Base-by-base conservation (phyloP, 176 grass and related monocot species). In the Puccinellia tenuiflora region DNA sequence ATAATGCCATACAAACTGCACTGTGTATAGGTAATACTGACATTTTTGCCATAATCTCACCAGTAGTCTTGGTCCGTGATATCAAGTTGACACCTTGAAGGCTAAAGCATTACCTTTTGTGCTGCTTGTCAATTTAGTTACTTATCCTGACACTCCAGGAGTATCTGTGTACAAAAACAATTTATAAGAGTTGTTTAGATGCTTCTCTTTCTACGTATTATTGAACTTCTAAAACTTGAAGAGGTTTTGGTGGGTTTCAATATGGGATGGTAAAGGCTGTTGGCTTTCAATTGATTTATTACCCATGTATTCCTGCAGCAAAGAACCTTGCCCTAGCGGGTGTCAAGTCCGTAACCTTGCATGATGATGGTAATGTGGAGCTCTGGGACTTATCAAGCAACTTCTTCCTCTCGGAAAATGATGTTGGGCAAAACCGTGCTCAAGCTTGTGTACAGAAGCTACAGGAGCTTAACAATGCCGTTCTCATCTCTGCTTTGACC, bases 401-500 rank as follows among this genome's bases (percentile, higher is more conserved):
- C 73, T 94, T 97, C 59, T 94, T 94, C 79, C 88, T 97, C 79
- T 93, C 89, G 31, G 87, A 97, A 82, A 86, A 78, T 69, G 94
- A 94, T 84, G 71, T 97, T 86, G 88, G 87, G 30, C 80, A 87
- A 70, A 95, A 95, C 16, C 83, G 93, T n/a, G 87, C 93, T 61
- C 76, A 85, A 72, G 84, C 76, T 79, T 86, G 84, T 21, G 84
- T 86, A 61, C 28, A 78, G 71, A 94, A 97, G 83, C 80, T 97
- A 31, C 94, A 97, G 52, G 91, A 97, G 68, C 87, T 97, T 47
- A 97, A 94, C 66, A 97, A 90, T 92, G 90, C 91, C 80, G 91
- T 94, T 68, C 55, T 88, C 46, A 69, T 95, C 68, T 90, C 85
- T 67, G 73, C 93, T 43, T 60, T 90, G n/a, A 90, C 51, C 30